Base-by-base conservation (phyloP, 805 yeast genomes). In the Lachancea kluyveri region DNA sequence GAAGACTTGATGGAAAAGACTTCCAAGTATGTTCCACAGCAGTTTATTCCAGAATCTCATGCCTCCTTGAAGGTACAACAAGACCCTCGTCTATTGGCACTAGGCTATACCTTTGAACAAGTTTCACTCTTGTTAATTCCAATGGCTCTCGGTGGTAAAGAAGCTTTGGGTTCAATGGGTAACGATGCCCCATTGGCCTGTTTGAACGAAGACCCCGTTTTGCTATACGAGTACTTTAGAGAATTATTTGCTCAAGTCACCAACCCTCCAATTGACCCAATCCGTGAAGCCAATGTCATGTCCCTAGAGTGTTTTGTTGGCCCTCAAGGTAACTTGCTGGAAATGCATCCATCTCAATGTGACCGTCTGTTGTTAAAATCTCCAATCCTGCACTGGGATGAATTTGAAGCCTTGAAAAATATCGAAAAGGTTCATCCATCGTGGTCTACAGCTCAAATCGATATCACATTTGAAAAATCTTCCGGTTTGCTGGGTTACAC, bases 201-300 rank as follows among this genome's bases (percentile, higher is more conserved):
- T 63, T 65, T 90, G 46, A 80, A 95, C 22, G 90, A 84, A 55
- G 94, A 87, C 62, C 97, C 98, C 25, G 80, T 79, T 46, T 64
- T 92, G 41, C 67, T 86, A 42, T 90, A 83, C 59, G 98, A 92
- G 53, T 90, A 90, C 65, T 92, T 90, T 70, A 78, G 95, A 52
- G 95, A 90, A 60, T 71, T 90, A 53, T 90, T 90, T 65, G 98
- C 98, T 13, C 98, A 90, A 64, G 98, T 90, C 35, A 90, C 98
- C 19, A 90, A 90, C 64, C 98, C 98, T 36, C 97, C 98, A 30
- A 92, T 90, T 55, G 98, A 90, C 59, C 97, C 98, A 31, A 92
- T 90, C 49, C 79, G 97, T 60, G 98, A 90, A 65, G 79, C 80
- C 38, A 84, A 90, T 47, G 97, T 92, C 53, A 90, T 90, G 98